Percentiles rank a stretch among this genome's conserved stretches.
phyloP scores from a whole-genome alignment of 2,329 filamentous ascomycete species.

The Macrophomina pseudophaseolina region DNA sequence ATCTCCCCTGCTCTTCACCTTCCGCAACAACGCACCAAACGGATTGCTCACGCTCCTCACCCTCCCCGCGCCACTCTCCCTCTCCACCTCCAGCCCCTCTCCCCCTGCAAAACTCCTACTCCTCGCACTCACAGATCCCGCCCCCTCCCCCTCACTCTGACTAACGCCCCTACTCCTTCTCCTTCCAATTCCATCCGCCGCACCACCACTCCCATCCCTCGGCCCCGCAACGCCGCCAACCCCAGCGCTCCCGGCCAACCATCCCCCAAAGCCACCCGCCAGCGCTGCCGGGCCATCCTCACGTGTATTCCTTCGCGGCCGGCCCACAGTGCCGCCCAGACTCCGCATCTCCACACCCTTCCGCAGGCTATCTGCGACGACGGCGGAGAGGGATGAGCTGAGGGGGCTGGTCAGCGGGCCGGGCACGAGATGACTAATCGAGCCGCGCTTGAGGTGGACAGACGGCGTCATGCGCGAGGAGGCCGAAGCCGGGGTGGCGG shows the following conservation, averaged over 20 bases:
- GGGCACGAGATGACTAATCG: conserved; percentile 5
- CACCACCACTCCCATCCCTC: neutral
- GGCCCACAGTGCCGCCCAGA: neutral
- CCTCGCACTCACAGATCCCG: neutral
- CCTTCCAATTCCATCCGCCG: neutral
- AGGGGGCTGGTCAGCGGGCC: conserved; percentile 65
- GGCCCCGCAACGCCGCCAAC: conserved; percentile 6
- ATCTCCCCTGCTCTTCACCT: conserved; percentile 8
- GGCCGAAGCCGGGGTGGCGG: neutral
- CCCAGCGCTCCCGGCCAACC: neutral
- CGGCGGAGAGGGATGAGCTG: conserved; percentile 64
- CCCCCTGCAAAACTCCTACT: neutral
- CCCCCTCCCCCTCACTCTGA: neutral
- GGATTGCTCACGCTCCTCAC: conserved; percentile 25
- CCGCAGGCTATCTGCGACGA: conserved; percentile 69
- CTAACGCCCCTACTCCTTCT: conserved; percentile 3
- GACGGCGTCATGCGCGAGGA: conserved; percentile 17
- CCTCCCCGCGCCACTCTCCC: neutral
- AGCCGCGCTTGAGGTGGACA: conserved; percentile 42
- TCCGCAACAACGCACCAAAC: conserved; percentile 26
- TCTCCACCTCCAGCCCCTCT: neutral
- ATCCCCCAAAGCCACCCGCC: neutral
- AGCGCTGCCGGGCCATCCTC: neutral
- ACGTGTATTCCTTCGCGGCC: neutral
- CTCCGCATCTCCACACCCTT: conserved; percentile 47